Evolutionary conservation across 371 early-diverging fungal genomes (phyloP).

Genomic region (Mortierella sp.): DNA sequence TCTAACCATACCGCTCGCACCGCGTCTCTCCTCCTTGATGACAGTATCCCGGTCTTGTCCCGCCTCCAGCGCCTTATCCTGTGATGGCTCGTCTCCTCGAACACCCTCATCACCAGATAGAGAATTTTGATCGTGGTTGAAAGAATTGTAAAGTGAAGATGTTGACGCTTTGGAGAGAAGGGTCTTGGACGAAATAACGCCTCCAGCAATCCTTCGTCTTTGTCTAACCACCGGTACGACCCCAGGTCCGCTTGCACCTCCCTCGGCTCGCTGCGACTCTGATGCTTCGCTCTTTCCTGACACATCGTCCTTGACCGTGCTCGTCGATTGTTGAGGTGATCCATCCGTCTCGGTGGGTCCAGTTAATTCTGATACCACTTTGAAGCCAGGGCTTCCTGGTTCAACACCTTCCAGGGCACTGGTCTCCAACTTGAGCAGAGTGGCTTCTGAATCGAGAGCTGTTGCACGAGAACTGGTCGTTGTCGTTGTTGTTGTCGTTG

Average conservation of each 20-base stretch:
- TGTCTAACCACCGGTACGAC: conserved; percentile 2
- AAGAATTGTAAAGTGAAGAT: conserved; percentile 26
- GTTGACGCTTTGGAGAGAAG: conserved; percentile 20
- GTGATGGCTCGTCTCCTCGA: background rate
- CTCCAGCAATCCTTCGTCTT: conserved; percentile 44
- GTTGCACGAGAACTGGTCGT: conserved; percentile 10
- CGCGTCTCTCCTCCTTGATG: background rate
- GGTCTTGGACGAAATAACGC: conserved; percentile 25
- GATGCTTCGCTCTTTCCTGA: background rate
- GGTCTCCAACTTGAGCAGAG: conserved; percentile 10
- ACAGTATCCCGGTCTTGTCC: background rate
- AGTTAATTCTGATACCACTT: background rate
- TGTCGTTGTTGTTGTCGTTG: too few species aligned
- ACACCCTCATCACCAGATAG: conserved; percentile 2
- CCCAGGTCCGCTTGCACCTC: background rate
- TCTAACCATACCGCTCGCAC: too few species aligned
- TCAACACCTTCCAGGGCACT: conserved; percentile 18
- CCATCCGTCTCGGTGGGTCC: background rate
- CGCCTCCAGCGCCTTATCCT: background rate
- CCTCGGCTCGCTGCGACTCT: background rate
- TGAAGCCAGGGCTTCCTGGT: background rate
- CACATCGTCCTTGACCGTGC: background rate
- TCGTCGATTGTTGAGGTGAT: background rate
- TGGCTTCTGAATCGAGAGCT: conserved; percentile 11
- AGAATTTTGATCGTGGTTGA: conserved; percentile 2